These are phyloP conservation scores for Camelina laxa DNA, from an alignment of 345 rosid species.

Conservation along the genomic window DNA sequence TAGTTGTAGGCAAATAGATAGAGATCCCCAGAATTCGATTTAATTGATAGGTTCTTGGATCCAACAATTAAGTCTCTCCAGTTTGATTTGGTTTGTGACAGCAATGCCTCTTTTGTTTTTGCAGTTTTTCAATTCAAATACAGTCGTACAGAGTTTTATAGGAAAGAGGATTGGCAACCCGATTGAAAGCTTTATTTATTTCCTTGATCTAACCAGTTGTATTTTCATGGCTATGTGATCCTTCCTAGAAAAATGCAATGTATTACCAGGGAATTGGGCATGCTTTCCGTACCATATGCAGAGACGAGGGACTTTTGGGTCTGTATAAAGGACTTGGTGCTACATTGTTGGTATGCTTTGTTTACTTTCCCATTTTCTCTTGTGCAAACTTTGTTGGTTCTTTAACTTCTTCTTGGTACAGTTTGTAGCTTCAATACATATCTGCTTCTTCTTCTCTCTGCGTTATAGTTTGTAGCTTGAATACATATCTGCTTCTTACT, in stretches of 20 bases:
- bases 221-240: not conserved
- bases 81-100: too few species aligned
- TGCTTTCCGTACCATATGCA: constrained; percentile 74
- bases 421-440: too few species aligned
- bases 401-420: constrained; percentile 16
- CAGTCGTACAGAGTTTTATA: constrained; percentile 47
- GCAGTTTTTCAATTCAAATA: constrained; percentile 66
- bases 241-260: constrained; percentile 66
- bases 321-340: constrained; percentile 98
- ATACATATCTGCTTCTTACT: not conserved
- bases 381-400: constrained; percentile 17
- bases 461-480: constrained; percentile 12
- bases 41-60: not conserved
- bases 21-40: not conserved
- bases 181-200: constrained; percentile 6
- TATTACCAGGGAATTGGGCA: constrained; percentile 88
- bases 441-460: too few species aligned
- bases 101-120: constrained; percentile 24
- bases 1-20: not conserved
- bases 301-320: constrained; percentile 85
- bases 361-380: constrained; percentile 22
- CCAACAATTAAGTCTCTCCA: not conserved
- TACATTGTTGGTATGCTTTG: constrained; percentile 72
- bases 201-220: not conserved
- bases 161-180: constrained; percentile 47